Evolutionary conservation across 768 basidiomycete species (phyloP).

Genomic region (Pulveroboletus sp.): DNA sequence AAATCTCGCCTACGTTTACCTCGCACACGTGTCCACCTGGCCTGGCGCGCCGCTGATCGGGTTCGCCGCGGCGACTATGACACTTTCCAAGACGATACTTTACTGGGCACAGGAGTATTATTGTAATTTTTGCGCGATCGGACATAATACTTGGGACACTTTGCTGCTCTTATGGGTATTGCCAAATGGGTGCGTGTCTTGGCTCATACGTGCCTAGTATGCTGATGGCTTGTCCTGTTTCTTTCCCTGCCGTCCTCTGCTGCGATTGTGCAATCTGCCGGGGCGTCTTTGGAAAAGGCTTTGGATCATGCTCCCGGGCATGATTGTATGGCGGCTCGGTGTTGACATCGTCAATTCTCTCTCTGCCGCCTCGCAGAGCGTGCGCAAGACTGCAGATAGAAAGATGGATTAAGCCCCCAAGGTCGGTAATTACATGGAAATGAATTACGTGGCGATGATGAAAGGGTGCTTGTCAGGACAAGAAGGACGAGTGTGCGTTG

Average conservation of each 20-base stretch:
- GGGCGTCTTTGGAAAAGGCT: constrained; percentile 37
- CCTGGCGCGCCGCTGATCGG: constrained; percentile 71
- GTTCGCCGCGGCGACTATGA: constrained; percentile 69
- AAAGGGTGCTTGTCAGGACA: neutral
- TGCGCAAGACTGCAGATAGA: constrained; percentile 26
- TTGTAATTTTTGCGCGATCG: constrained; percentile 65
- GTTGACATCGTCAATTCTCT: constrained; percentile 54
- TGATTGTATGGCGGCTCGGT: constrained; percentile 57
- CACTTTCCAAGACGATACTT: constrained; percentile 79
- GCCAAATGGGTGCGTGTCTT: constrained; percentile 65
- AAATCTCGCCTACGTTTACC: constrained; percentile 72
- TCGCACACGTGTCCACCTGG: constrained; percentile 56
- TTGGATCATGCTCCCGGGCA: constrained; percentile 71
- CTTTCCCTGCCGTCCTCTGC: neutral
- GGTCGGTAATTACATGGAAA: neutral
- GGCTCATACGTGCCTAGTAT: neutral
- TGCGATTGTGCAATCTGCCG: neutral
- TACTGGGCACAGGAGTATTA: constrained; percentile 80
- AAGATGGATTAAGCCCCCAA: constrained; percentile 25
- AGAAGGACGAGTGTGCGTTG: neutral
- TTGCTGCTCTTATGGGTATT: constrained; percentile 63
- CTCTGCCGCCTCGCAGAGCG: constrained; percentile 21
- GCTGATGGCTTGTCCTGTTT: constrained; percentile 1
- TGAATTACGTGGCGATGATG: neutral
- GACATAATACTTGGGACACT: constrained; percentile 59